Conservation (phyloP, 805 yeast species). For the Wickerhamomyces chambardii region DNA sequence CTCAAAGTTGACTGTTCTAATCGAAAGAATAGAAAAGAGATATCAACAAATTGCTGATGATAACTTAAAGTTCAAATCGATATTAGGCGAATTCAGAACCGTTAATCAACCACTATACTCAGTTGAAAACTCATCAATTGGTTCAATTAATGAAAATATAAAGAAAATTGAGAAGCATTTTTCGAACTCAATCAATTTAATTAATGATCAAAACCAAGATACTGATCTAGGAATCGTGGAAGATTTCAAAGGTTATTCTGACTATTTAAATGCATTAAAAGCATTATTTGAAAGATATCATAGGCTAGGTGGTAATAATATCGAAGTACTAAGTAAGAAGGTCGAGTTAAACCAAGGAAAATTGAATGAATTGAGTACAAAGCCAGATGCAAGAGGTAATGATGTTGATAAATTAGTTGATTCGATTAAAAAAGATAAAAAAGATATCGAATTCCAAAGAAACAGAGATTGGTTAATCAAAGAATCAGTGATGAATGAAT, state of each 20-base stretch:
- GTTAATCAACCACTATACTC: constrained; percentile 33
- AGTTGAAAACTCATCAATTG: constrained; percentile 29
- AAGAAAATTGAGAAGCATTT: constrained; percentile 30
- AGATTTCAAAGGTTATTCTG: constrained; percentile 58
- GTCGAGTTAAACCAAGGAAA: constrained; percentile 43
- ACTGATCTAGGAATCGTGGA: constrained; percentile 42
- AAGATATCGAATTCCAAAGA: constrained; percentile 52
- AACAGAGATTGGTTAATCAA: constrained; percentile 80
- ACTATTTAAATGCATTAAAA: constrained; percentile 51
- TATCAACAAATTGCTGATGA: constrained; percentile 65
- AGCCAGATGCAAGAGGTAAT: constrained; percentile 63
- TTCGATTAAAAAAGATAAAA: constrained; percentile 49
- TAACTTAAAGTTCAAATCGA: constrained; percentile 46
- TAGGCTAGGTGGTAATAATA: constrained; percentile 38
- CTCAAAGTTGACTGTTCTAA: constrained; percentile 46
- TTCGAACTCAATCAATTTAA: constrained; percentile 20
- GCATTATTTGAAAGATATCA: constrained; percentile 68
- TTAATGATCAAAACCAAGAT: constrained; percentile 29
- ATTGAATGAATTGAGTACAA: constrained; percentile 45
- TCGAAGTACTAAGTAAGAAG: constrained; percentile 36
- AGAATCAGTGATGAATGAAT: constrained; percentile 69
- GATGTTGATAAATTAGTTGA: constrained; percentile 50
- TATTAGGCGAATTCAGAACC: constrained; percentile 35
- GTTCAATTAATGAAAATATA: constrained; percentile 43
- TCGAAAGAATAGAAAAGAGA: constrained; percentile 73